Conservation (phyloP, 768 basidiomycete species). For the Pisolithus marmoratus region DNA sequence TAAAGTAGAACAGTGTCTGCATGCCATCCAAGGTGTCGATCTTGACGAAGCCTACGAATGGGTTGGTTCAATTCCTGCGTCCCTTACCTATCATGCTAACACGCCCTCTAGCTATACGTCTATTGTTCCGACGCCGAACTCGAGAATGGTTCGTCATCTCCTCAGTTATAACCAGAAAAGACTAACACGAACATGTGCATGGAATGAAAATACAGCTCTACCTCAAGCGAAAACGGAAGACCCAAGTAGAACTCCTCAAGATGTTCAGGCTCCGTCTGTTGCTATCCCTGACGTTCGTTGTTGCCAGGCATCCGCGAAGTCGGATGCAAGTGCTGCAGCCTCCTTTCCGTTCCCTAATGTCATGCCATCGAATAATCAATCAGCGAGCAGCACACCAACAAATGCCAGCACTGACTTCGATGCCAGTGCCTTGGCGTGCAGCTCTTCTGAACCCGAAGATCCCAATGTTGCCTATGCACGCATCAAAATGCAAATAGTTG, state of each 20-base stretch:
- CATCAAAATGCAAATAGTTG: conserved; percentile 52
- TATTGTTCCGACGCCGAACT: conserved; percentile 61
- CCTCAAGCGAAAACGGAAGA: background rate
- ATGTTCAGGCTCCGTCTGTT: conserved; percentile 1
- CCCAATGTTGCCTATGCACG: conserved; percentile 59
- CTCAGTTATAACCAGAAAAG: background rate
- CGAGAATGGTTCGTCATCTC: conserved; percentile 24
- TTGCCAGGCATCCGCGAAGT: conserved; percentile 15
- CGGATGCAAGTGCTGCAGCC: conserved; percentile 35
- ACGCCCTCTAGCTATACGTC: conserved; percentile 47
- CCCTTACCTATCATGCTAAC: conserved; percentile 6
- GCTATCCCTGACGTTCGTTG: background rate
- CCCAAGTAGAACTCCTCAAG: conserved; percentile 1
- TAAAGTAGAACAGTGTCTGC: conserved; percentile 67
- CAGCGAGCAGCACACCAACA: conserved; percentile 3
- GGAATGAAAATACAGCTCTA: conserved; percentile 8
- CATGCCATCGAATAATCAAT: background rate
- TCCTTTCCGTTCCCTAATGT: conserved; percentile 28
- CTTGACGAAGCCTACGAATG: conserved; percentile 90
- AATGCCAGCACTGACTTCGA: conserved; percentile 4
- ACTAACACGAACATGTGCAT: conserved; percentile 4
- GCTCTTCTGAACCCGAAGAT: conserved; percentile 41
- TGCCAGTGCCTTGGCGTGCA: conserved; percentile 21
- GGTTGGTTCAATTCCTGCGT: conserved; percentile 43
- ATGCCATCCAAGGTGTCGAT: conserved; percentile 56